These are phyloP conservation scores for Salvia splendens DNA, from an alignment of 257 asterid species.

Conservation along the genomic window DNA sequence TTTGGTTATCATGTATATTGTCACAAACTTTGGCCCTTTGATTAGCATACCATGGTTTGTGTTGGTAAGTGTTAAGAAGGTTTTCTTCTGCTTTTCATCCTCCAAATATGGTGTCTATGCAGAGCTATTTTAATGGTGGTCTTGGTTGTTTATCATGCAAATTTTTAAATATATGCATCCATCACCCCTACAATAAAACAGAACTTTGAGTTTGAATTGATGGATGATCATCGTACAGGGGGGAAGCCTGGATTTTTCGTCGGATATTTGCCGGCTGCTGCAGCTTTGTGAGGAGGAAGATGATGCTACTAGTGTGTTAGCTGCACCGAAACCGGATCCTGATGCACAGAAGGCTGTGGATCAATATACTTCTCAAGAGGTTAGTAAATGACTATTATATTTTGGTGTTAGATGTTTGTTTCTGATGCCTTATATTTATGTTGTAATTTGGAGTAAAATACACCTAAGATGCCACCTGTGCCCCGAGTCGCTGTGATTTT, in stretches of 20 bases:
- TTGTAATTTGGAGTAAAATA: no score
- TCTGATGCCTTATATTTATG: not conserved
- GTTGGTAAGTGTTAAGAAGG: slow-evolving; percentile 1
- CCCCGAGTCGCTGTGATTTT: no score
- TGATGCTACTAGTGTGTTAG: slow-evolving; percentile 88
- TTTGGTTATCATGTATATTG: slow-evolving; percentile 2
- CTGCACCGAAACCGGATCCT: slow-evolving; percentile 78
- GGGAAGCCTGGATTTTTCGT: slow-evolving; percentile 69
- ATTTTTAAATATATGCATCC: slow-evolving; percentile 16
- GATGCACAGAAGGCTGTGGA: slow-evolving; percentile 54
- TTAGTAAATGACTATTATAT: slow-evolving; percentile 26
- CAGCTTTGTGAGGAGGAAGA: slow-evolving; percentile 90
- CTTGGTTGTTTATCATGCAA: slow-evolving; percentile 9
- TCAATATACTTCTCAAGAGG: slow-evolving; percentile 58
- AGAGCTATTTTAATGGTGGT: slow-evolving; percentile 15
- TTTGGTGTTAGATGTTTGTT: not conserved
- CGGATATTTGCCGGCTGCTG: slow-evolving; percentile 75
- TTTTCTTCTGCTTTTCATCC: slow-evolving; percentile 15
- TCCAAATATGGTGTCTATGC: not conserved
- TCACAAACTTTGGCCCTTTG: slow-evolving; percentile 7
- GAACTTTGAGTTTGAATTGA: slow-evolving; percentile 23
- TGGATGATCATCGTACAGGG: slow-evolving; percentile 51
- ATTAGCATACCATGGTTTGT: not conserved
- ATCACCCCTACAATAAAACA: slow-evolving; percentile 11
- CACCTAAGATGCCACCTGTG: no score